A percentile compares a stretch with the other conserved stretches of the same genome.
phyloP scores from a whole-genome alignment of 2,329 filamentous ascomycete species.

The Stemphylium beticola region DNA sequence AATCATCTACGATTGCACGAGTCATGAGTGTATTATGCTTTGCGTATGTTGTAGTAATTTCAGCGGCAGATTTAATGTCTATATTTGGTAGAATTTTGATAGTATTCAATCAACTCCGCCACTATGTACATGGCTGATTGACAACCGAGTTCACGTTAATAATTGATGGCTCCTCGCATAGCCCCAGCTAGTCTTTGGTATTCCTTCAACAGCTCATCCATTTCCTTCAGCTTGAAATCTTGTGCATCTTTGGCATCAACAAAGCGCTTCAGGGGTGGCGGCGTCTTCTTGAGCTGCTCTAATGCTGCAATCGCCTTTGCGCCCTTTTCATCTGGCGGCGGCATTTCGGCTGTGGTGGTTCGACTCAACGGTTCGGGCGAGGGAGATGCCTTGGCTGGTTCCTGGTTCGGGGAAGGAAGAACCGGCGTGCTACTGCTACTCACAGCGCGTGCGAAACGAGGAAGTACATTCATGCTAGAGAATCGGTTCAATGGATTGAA shows the following conservation, averaged over 20 bases:
- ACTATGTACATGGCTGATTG: not conserved
- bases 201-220: conserved; percentile 55
- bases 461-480: conserved; percentile 74
- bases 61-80: not conserved
- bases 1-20: too few species aligned
- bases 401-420: conserved; percentile 47
- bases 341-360: conserved; percentile 29
- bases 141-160: conserved; percentile 19
- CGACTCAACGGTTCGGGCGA: conserved; percentile 24
- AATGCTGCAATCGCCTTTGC: conserved; percentile 52
- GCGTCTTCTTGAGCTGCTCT: conserved; percentile 53
- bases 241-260: conserved; percentile 54
- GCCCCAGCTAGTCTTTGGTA: conserved; percentile 54
- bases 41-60: not conserved
- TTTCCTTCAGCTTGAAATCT: conserved; percentile 55
- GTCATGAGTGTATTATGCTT: too few species aligned
- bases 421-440: conserved; percentile 50
- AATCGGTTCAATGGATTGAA: conserved; percentile 84
- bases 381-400: conserved; percentile 37
- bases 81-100: not conserved
- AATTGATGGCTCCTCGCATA: conserved; percentile 51
- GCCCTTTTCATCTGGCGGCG: conserved; percentile 39
- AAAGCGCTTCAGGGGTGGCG: conserved; percentile 56
- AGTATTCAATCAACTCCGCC: not conserved
- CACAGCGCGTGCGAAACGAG: conserved; percentile 71